Evolutionary conservation across 1,284 basidiomycete species (phyloP).

Genomic region (Moesziomyces antarcticus): DNA sequence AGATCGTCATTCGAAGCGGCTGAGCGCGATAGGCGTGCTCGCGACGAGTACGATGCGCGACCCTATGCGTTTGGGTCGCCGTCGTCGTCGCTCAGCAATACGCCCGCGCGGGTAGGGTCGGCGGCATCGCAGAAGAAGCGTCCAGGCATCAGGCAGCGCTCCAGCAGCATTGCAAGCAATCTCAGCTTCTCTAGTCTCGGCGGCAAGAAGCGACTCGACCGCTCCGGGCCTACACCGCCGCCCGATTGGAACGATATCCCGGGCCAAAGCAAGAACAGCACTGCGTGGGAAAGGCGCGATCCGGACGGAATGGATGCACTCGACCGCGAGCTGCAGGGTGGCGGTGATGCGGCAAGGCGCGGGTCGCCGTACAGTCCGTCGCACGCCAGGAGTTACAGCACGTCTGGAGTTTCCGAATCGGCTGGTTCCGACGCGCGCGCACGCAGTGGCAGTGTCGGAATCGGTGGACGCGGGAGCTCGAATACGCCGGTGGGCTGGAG

Average conservation of each 20-base stretch:
- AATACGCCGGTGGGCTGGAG: conserved; percentile 41
- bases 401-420: neutral
- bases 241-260: conserved; percentile 43
- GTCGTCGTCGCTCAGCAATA: conserved; percentile 31
- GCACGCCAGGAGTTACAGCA: neutral
- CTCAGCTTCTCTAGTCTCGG: conserved; percentile 34
- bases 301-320: conserved; percentile 51
- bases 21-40: conserved; percentile 9
- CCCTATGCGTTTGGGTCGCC: conserved; percentile 45
- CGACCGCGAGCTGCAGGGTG: conserved; percentile 57
- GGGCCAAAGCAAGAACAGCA: conserved; percentile 26
- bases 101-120: conserved; percentile 31
- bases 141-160: conserved; percentile 27
- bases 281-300: conserved; percentile 15
- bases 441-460: conserved; percentile 19
- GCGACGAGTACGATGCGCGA: too few relatives aligned
- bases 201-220: conserved; percentile 36
- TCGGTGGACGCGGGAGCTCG: conserved; percentile 17
- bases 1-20: conserved; percentile 4
- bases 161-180: conserved; percentile 37
- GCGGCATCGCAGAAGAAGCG: conserved; percentile 27
- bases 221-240: conserved; percentile 33
- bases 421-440: neutral
- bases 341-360: conserved; percentile 18
- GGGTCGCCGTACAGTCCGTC: neutral